Base-by-base conservation (phyloP, 352 stramenopile species). In the Globisporangium echinulatum region DNA sequence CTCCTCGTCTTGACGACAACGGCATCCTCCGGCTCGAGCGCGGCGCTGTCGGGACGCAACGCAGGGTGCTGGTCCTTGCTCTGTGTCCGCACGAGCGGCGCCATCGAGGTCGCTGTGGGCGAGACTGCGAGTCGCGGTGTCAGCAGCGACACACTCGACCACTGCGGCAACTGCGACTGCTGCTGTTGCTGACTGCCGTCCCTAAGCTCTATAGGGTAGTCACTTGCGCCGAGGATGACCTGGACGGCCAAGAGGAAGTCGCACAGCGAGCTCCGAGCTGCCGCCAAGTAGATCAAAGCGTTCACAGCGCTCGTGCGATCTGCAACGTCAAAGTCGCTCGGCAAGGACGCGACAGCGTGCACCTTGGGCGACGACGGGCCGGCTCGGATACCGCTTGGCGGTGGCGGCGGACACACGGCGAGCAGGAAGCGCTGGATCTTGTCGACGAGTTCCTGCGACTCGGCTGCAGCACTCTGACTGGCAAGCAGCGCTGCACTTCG, bases 181-280 rank as follows among this genome's bases (percentile, higher is more conserved):
- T 58, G 39, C 6, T 25, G 46, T 42, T 37, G 51, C 50, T 15
- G 61, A 50, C 9, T 59, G 52, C 25, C 25, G 33, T 87, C 77
- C 52, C 72, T 75, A 15, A 11, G 4, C 38, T 61, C 58, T 15
- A 11, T 37, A 13, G 25, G 40, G 39, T 40, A 17, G n/a, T 82
- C 63, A 5, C 52, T 64, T 6, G 69, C 65, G 3, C 79, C 77
- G 17, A 91, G 56, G 47, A 93, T 60, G 6, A 93, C 70, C 39
- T 63, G 64, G 0, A 93, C 9, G 4, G 81, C 72, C 10, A 82
- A 19, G 5, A 93, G 61, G 10, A 89, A 85, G 49, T 88, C 79
- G 1, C 69, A 61, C 3, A 89, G 53, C 0, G 79, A 87, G 9
- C 69, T 77, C 0, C 67, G 75, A 0, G 79, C 79, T 0, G 67